A percentile compares a stretch with the other conserved stretches of the same genome.
Conservation (phyloP, 768 basidiomycete species). For the Thelephora ganbajun region DNA sequence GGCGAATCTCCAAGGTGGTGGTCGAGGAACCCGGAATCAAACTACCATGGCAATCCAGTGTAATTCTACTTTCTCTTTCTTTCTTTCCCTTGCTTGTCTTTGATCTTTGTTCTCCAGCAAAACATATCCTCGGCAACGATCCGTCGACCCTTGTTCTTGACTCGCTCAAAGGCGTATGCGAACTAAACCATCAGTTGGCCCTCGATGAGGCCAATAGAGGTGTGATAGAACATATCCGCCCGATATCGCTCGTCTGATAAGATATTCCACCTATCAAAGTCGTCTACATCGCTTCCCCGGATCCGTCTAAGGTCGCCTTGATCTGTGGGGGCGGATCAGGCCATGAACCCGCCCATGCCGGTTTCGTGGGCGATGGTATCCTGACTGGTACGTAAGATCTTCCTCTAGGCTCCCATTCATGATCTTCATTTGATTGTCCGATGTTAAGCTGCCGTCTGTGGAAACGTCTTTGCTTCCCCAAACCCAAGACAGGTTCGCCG, state of each 20-base stretch:
- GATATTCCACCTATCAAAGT: slow-evolving; percentile 25
- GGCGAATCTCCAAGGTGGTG: no score
- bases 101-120: slow-evolving; percentile 27
- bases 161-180: slow-evolving; percentile 60
- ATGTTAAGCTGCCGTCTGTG: slow-evolving; percentile 59
- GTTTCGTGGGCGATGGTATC: slow-evolving; percentile 79
- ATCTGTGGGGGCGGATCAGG: slow-evolving; percentile 81
- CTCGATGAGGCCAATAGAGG: slow-evolving; percentile 65
- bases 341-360: slow-evolving; percentile 85
- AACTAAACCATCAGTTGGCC: slow-evolving; percentile 54
- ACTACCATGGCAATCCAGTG: background rate
- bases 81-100: slow-evolving; percentile 10
- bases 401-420: background rate
- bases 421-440: background rate
- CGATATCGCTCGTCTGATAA: background rate
- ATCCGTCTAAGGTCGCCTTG: slow-evolving; percentile 56
- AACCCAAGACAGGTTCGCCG: slow-evolving; percentile 73
- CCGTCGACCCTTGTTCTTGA: slow-evolving; percentile 62
- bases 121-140: slow-evolving; percentile 64
- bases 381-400: slow-evolving; percentile 38
- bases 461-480: slow-evolving; percentile 84
- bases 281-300: slow-evolving; percentile 41
- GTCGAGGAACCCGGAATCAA: no score
- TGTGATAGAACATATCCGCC: slow-evolving; percentile 14
- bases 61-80: background rate